These are phyloP conservation scores for Drechslera avenae DNA, from an alignment of 2,329 filamentous ascomycete species.

Conservation along the genomic window DNA sequence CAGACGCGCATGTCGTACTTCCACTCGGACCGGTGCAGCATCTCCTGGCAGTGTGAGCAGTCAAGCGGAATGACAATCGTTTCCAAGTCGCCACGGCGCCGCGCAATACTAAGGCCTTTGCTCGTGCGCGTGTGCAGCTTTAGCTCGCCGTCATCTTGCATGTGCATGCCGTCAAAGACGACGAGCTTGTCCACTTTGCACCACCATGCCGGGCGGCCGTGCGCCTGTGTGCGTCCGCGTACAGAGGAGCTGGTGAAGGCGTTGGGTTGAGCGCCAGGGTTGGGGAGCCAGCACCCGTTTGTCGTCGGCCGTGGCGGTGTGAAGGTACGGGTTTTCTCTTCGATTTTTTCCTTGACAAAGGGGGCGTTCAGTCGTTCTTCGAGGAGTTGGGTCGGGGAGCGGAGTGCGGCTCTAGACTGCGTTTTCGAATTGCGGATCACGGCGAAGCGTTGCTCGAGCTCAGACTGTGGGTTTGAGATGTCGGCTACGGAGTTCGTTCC, in stretches of 20 bases:
- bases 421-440: conserved; percentile 41
- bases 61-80: conserved; percentile 40
- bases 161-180: conserved; percentile 38
- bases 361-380: conserved; percentile 37
- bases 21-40: conserved; percentile 43
- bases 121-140: conserved; percentile 33
- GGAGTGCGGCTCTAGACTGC: conserved; percentile 34
- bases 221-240: conserved; percentile 32
- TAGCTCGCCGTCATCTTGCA: conserved; percentile 12
- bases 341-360: conserved; percentile 21
- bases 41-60: conserved; percentile 41
- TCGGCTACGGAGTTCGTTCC: conserved; percentile 12
- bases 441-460: conserved; percentile 40
- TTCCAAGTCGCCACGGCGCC: conserved; percentile 35
- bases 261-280: conserved; percentile 25
- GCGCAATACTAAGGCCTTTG: conserved; percentile 41
- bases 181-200: conserved; percentile 44
- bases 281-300: conserved; percentile 39
- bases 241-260: conserved; percentile 36
- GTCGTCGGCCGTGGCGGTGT: conserved; percentile 32
- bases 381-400: conserved; percentile 41
- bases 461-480: conserved; percentile 31
- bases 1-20: conserved; percentile 44
- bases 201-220: conserved; percentile 40
- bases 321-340: conserved; percentile 32